These are phyloP conservation scores for Kuraishia piskuri DNA, from an alignment of 805 yeast species.

Conservation along the genomic window DNA sequence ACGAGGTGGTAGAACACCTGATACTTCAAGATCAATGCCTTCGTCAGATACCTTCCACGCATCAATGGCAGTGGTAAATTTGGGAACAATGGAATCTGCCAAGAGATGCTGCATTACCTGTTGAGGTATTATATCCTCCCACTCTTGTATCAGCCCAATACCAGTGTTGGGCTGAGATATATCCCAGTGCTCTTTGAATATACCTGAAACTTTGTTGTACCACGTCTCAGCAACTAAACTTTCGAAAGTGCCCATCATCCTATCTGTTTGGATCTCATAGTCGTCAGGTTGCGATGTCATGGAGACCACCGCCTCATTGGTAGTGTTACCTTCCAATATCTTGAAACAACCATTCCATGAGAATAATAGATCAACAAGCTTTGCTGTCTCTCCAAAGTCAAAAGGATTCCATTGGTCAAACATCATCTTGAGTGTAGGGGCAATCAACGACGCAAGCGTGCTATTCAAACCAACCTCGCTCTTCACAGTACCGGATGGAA, in stretches of 20 bases:
- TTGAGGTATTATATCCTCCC: constrained; percentile 29
- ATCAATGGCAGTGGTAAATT: constrained; percentile 22
- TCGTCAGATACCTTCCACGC: constrained; percentile 24
- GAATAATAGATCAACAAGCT: constrained; percentile 19
- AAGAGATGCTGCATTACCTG: constrained; percentile 20
- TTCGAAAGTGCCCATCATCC: constrained; percentile 20
- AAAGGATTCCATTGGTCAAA: constrained; percentile 30
- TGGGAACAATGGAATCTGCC: constrained; percentile 26
- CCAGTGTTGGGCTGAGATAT: constrained; percentile 28
- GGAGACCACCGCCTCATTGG: no score
- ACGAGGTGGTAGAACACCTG: neutral
- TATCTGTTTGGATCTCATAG: constrained; percentile 3
- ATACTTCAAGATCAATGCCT: constrained; percentile 6
- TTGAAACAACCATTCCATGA: constrained; percentile 14
- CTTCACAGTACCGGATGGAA: neutral
- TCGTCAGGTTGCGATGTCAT: constrained; percentile 6
- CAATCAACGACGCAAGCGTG: neutral
- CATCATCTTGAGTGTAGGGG: constrained; percentile 10
- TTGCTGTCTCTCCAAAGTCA: constrained; percentile 18
- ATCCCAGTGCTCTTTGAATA: constrained; percentile 27
- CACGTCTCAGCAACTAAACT: constrained; percentile 25
- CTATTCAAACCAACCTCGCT: neutral
- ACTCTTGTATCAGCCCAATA: constrained; percentile 28
- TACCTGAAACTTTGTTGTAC: constrained; percentile 22
- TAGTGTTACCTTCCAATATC: neutral